Evolutionary conservation across 2,329 filamentous ascomycete genomes (phyloP).

Genomic region (Lachnellula occidentalis): DNA sequence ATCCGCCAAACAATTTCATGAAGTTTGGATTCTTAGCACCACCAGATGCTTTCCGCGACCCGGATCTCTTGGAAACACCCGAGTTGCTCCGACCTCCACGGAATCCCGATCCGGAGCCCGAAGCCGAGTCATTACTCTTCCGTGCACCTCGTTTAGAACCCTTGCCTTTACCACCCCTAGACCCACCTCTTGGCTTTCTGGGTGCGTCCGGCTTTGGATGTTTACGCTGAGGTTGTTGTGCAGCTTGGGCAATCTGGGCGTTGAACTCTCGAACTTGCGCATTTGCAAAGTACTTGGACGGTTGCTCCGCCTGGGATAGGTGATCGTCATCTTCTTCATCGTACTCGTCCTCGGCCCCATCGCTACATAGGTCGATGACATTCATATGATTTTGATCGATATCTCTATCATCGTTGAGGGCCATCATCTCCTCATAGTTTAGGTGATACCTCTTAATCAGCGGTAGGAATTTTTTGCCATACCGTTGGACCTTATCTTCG

Average conservation of each 20-base stretch:
- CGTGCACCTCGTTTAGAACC: constrained; percentile 2
- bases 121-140: constrained; percentile 7
- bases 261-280: constrained; percentile 4
- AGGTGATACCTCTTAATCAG: constrained; percentile 47
- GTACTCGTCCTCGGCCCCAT: constrained; percentile 24
- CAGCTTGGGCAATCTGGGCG: neutral
- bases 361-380: constrained; percentile 49
- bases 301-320: constrained; percentile 6
- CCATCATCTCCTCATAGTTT: constrained; percentile 47
- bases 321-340: constrained; percentile 10
- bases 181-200: neutral
- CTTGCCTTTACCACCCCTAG: neutral
- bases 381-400: constrained; percentile 34
- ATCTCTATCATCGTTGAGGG: constrained; percentile 19
- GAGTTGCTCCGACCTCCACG: neutral
- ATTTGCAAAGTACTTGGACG: constrained; percentile 9
- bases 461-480: constrained; percentile 56
- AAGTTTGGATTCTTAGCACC: neutral
- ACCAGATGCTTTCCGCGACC: neutral
- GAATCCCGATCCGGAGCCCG: neutral
- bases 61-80: constrained; percentile 1
- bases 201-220: neutral
- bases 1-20: neutral
- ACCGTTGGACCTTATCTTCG: constrained; percentile 52
- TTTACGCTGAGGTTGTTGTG: neutral